Evolutionary conservation across 2,329 filamentous ascomycete species (phyloP).

Genomic region (Trichoderma citrinoviride): DNA sequence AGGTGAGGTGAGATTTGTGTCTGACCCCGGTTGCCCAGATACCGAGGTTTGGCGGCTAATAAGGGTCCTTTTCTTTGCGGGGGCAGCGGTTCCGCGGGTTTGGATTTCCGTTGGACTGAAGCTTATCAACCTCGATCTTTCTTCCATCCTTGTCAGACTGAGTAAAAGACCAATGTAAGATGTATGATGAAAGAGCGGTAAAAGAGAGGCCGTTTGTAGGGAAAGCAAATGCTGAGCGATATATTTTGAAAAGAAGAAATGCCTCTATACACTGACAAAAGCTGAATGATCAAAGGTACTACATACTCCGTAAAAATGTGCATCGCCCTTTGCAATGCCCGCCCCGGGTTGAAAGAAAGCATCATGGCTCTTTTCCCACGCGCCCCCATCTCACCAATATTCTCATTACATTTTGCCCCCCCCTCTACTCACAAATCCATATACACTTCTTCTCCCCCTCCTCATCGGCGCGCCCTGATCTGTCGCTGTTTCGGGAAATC

Average conservation of each 20-base stretch:
- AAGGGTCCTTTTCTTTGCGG: constrained; percentile 1
- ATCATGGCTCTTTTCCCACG: neutral
- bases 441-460: too few relatives aligned
- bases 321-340: constrained; percentile 1
- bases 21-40: constrained; percentile 13
- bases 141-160: neutral
- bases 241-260: neutral
- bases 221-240: neutral
- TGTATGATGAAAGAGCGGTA: too few relatives aligned
- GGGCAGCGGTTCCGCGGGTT: neutral
- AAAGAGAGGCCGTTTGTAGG: neutral
- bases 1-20: neutral
- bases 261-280: neutral
- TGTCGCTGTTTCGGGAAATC: constrained; percentile 68
- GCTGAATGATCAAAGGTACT: neutral
- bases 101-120: neutral
- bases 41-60: constrained; percentile 4
- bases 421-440: neutral
- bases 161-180: neutral
- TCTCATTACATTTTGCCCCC: neutral
- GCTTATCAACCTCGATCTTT: neutral
- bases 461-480: constrained; percentile 30
- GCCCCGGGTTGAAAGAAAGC: neutral
- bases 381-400: neutral
- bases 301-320: neutral